Evolutionary conservation across 2,329 filamentous ascomycete species (phyloP).

Genomic region (Diaporthe sp.): DNA sequence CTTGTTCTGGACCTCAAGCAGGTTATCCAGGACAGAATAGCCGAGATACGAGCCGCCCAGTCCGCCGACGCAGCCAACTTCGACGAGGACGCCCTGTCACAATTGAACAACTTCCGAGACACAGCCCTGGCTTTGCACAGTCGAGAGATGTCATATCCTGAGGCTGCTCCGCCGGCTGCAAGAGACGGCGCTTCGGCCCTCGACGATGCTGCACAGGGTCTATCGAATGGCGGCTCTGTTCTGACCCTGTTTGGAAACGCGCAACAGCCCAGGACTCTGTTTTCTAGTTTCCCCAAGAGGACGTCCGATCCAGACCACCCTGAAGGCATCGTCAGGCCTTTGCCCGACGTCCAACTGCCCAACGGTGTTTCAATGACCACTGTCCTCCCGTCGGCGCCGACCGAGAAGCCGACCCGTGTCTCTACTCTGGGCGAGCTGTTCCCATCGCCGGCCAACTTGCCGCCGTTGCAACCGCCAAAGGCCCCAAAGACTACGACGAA

Average conservation of each 20-base stretch:
- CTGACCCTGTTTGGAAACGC: slow-evolving; percentile 84
- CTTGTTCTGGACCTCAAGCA: slow-evolving; percentile 69
- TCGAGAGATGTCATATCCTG: slow-evolving; percentile 70
- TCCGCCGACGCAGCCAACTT: slow-evolving; percentile 46
- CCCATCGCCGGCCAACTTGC: slow-evolving; percentile 75
- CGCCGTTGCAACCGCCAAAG: slow-evolving; percentile 79
- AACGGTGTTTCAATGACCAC: slow-evolving; percentile 80
- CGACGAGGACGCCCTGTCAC: slow-evolving; percentile 56
- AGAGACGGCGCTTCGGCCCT: slow-evolving; percentile 48
- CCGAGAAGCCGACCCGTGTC: slow-evolving; percentile 64
- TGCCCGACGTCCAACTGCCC: slow-evolving; percentile 78
- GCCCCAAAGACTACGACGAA: slow-evolving; percentile 79
- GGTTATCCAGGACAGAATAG: slow-evolving; percentile 54
- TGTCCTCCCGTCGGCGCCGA: slow-evolving; percentile 64
- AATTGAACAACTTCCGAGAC: slow-evolving; percentile 71
- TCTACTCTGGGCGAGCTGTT: slow-evolving; percentile 82
- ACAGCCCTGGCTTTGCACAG: slow-evolving; percentile 74
- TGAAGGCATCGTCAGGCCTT: slow-evolving; percentile 53
- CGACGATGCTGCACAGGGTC: slow-evolving; percentile 56
- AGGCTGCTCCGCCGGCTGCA: slow-evolving; percentile 53
- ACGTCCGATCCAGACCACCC: slow-evolving; percentile 47
- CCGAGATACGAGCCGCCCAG: slow-evolving; percentile 59
- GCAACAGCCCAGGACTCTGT: slow-evolving; percentile 81
- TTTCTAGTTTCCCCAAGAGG: slow-evolving; percentile 83
- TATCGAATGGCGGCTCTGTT: slow-evolving; percentile 68